phyloP scores from a whole-genome alignment of 805 yeast genomes.

The Schwanniomyces vanrijiae region DNA sequence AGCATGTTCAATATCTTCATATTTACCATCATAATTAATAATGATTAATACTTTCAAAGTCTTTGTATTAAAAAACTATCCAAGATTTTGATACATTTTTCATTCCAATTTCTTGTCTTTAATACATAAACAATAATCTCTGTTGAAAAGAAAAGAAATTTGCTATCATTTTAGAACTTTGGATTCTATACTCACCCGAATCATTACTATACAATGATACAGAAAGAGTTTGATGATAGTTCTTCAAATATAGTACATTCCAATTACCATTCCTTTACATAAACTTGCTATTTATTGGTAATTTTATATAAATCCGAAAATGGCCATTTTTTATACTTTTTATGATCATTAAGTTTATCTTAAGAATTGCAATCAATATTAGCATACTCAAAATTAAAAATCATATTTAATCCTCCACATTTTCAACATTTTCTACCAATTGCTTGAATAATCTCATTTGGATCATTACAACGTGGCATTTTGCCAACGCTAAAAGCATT shows the following conservation, averaged over 20 bases:
- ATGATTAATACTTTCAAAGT: conserved; percentile 47
- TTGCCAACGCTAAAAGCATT: conserved; percentile 2
- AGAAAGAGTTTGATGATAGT: conserved; percentile 2
- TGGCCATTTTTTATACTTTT: conserved; percentile 11
- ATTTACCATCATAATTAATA: conserved; percentile 28
- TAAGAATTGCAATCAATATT: conserved; percentile 6
- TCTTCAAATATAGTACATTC: conserved; percentile 2
- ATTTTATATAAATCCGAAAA: conserved; percentile 9
- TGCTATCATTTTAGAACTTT: conserved; percentile 49
- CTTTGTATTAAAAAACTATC: conserved; percentile 51
- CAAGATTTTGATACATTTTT: conserved; percentile 47
- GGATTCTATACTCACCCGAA: conserved; percentile 18
- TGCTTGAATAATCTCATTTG: conserved; percentile 10
- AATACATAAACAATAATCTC: conserved; percentile 47
- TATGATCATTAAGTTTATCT: neutral
- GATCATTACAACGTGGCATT: conserved; percentile 1
- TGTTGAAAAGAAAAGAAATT: conserved; percentile 50
- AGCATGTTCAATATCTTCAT: conserved; percentile 22
- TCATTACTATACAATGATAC: neutral
- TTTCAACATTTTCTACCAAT: too few relatives aligned
- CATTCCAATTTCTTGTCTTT: conserved; percentile 64
- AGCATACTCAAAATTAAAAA: conserved; percentile 19
- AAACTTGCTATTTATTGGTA: conserved; percentile 11
- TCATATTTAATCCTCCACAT: too few relatives aligned
- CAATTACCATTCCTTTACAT: conserved; percentile 1